Evolutionary conservation across 371 early-diverging fungal genomes (phyloP).

Genomic region (Massospora cicadina): DNA sequence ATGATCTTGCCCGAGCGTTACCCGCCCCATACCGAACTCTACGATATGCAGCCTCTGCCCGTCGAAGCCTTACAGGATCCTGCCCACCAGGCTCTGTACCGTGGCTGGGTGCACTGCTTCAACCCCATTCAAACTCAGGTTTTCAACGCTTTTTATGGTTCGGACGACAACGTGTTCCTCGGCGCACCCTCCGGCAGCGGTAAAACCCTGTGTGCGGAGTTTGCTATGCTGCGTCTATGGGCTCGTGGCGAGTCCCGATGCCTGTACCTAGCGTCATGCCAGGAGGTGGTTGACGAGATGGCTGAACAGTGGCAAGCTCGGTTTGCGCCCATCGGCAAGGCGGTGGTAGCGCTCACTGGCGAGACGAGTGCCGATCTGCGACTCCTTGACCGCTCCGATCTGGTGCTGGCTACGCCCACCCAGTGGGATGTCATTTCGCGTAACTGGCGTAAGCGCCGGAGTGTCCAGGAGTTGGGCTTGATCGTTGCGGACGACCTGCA

Average conservation of each 20-base stretch:
- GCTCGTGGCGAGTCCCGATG: slow-evolving; percentile 34
- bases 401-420: slow-evolving; percentile 90
- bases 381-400: slow-evolving; percentile 66
- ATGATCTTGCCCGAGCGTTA: slow-evolving; percentile 82
- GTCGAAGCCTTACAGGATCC: slow-evolving; percentile 56
- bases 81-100: slow-evolving; percentile 46
- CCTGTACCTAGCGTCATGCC: slow-evolving; percentile 88
- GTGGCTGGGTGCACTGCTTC: slow-evolving; percentile 38
- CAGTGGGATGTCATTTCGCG: slow-evolving; percentile 97
- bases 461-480: slow-evolving; percentile 73
- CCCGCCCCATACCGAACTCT: slow-evolving; percentile 82
- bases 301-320: slow-evolving; percentile 59
- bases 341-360: slow-evolving; percentile 79
- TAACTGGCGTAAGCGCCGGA: slow-evolving; percentile 82
- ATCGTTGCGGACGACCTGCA: slow-evolving; percentile 96
- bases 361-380: slow-evolving; percentile 83
- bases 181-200: slow-evolving; percentile 95
- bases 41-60: slow-evolving; percentile 81
- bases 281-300: slow-evolving; percentile 65
- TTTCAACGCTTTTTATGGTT: slow-evolving; percentile 76
- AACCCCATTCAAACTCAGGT: slow-evolving; percentile 96
- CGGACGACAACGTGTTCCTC: slow-evolving; percentile 83
- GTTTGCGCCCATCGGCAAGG: slow-evolving; percentile 58
- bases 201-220: slow-evolving; percentile 93
- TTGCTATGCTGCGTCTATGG: slow-evolving; percentile 83